Evolutionary conservation across 371 early-diverging fungal genomes (phyloP).

Genomic region (Apophysomyces variabilis): DNA sequence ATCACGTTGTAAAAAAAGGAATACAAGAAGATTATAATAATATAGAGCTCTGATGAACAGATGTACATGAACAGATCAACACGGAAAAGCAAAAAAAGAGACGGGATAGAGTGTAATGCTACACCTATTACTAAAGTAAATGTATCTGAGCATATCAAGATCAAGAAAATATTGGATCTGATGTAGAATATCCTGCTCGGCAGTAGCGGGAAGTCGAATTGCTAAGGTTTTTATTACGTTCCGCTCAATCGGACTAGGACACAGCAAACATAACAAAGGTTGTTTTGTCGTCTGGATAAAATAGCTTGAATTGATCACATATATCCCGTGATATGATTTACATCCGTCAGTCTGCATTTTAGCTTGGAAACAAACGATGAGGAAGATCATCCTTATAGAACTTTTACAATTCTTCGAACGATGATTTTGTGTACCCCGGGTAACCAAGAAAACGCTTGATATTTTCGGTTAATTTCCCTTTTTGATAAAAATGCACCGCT

Average conservation of each 20-base stretch:
- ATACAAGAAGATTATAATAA: conserved; percentile 16
- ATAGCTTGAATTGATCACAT: background rate
- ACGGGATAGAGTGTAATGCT: too few species aligned
- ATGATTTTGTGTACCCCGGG: background rate
- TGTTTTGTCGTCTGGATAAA: background rate
- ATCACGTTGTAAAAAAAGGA: conserved; percentile 53
- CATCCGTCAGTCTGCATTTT: conserved; percentile 2
- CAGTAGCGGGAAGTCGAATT: too few species aligned
- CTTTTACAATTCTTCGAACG: background rate
- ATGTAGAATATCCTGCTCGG: too few species aligned
- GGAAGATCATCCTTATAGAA: background rate
- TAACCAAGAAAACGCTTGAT: background rate
- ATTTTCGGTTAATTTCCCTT: background rate
- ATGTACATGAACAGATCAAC: too few species aligned
- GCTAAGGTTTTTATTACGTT: too few species aligned
- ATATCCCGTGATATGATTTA: background rate
- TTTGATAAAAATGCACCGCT: background rate
- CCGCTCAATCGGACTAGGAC: too few species aligned
- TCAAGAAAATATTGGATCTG: too few species aligned
- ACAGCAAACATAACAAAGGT: background rate
- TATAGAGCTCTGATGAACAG: background rate
- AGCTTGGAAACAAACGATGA: background rate
- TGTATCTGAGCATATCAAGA: too few species aligned
- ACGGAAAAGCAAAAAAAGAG: too few species aligned
- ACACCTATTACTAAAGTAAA: too few species aligned